Evolutionary conservation across 495 filamentous ascomycete species (phyloP), one percentile per base, ranked within the genome.

Genomic region (Neurospora sp.): DNA sequence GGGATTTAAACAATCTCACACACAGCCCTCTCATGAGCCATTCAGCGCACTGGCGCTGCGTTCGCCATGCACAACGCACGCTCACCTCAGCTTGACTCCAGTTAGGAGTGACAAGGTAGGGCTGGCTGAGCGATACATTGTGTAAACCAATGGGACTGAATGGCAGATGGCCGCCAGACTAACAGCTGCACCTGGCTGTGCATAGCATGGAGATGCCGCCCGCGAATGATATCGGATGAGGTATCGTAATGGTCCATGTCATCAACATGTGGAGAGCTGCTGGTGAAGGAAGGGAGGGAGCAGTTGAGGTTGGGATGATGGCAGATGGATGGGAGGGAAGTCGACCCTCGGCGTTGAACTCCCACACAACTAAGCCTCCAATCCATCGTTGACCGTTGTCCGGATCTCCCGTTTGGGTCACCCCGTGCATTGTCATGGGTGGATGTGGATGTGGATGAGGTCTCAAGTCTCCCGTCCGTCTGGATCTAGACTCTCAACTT

Each of bases 281-380:
- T 48, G 73, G 70, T 54, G 71, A 72, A 72, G 37, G 71, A 72
- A 72, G 37, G 39, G 66, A 40, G 12, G 70, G 38, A 74, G 69
- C 37, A 70, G 39, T 14, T n/a, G 11, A 66, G n/a, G 71, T 37
- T 71, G 71, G 35, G 54, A 70, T 69, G 66, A 35, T 66, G 20
- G 42, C 20, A n/a, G 40, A 18, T 59, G 38, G 20, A 27, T 62
- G 71, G 23, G 27, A 35, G 31, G 31, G 31, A 31, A 27, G 48
- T 31, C 48, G 23, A 31, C 23, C n/a, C n/a, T 72, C 44, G 16
- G 31, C 69, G 72, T 72, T 27, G 39, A 23, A 54, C 46, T 27
- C 14, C 20, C 20, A 23, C 46, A 54, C n/a, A 48, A 48, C 44
- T 11, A 44, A 44, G 41, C 70, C 18, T 35, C 39, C 14, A 10